Base-by-base conservation (phyloP, 2,329 filamentous ascomycete genomes). In the Hymenoscyphus salicellus region DNA sequence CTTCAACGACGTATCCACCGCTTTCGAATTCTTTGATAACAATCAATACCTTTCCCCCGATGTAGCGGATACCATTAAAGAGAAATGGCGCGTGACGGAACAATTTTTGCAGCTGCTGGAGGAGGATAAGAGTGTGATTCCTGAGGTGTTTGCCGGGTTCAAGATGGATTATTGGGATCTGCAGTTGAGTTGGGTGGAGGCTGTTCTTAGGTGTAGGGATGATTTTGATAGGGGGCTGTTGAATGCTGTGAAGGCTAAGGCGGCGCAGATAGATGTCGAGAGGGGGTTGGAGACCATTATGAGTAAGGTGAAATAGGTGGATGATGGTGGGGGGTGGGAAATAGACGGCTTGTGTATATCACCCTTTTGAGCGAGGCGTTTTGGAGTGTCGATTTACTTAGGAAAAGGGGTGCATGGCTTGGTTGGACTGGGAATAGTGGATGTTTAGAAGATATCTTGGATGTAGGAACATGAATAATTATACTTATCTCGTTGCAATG, bases 131-230 rank as follows among this genome's bases (percentile, higher is more conserved):
- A 84, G 87, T 33, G 83, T 81, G 28, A 82, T 97, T 0, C 87
- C 92, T 17, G 86, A 90, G 60, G 88, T 91, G 1, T 98, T 96
- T 74, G 89, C 89, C 71, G 80, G 82, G 5, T 94, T 99, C 80
- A 98, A 97, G 82, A 81, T 79, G 46, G 84, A 86, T 56, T 97
- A 97, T 77, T 97, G 94, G 91, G 95, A 99, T 78, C 81, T 98
- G 75, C 92, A 96, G 77, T 88, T 98, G 65, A 89, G 88, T 56
- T 99, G 95, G 95, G 93, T 99, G 7, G 96, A 99, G 81, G 90
- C 91, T 6, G 94, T 97, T 58, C 76, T 99, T 68, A 85, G 93
- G 70, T 84, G 88, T 1, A 83, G 96, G 71, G 95, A 99, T 77
- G 95, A 99, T 79, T 98, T 96, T 79, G 95, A 98, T 77, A 84